These are phyloP conservation scores for Diaporthe ilicicola DNA, from an alignment of 2,329 filamentous ascomycete species.

Conservation along the genomic window DNA sequence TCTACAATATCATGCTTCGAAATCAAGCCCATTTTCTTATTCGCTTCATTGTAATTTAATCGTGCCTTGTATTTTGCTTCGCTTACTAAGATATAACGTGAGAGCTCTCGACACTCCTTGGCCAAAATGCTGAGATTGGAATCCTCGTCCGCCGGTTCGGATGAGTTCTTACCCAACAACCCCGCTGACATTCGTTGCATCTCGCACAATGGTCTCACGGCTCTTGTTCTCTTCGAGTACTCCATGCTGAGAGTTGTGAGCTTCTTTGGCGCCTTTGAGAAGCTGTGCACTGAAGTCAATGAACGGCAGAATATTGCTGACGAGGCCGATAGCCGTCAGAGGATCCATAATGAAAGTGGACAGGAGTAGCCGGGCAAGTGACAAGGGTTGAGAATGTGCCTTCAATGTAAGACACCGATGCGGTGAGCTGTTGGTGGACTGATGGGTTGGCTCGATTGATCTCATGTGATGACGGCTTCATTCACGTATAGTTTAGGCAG, in stretches of 20 bases:
- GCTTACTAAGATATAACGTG: no score
- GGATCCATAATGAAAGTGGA: not conserved
- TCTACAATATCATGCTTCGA: no score
- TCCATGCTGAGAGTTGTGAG: not conserved
- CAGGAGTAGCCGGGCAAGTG: not conserved
- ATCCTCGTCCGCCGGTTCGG: not conserved
- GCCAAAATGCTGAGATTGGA: not conserved
- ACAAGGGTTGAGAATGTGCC: no score
- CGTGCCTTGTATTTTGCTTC: no score
- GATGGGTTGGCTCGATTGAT: no score
- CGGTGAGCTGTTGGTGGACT: not conserved
- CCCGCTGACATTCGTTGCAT: not conserved
- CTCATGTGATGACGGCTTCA: not conserved
- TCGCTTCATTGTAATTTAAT: no score
- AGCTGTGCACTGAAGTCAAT: not conserved
- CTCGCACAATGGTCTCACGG: not conserved
- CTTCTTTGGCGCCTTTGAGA: not conserved
- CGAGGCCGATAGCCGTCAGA: slow-evolving; percentile 1
- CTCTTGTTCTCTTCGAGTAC: slow-evolving; percentile 5
- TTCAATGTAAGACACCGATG: not conserved
- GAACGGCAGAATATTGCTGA: not conserved
- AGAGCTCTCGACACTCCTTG: not conserved
- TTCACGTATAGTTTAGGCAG: not conserved
- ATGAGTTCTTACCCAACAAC: not conserved
- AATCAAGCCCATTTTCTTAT: no score